Conservation (phyloP, 2,329 filamentous ascomycete species). For the Pestalotiopsis sp. region DNA sequence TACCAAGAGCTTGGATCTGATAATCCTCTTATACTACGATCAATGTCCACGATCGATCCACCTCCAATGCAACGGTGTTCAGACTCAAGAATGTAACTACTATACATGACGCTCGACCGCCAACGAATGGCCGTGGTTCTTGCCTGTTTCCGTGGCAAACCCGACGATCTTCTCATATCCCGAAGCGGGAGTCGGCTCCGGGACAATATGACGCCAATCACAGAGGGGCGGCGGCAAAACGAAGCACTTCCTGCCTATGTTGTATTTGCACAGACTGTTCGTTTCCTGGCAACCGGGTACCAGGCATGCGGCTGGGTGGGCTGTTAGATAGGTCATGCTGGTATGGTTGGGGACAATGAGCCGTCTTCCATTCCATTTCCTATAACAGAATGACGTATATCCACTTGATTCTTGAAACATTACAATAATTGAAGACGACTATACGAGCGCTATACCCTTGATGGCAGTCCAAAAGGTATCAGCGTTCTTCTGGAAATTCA, state of each 20-base stretch:
- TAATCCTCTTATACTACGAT: not conserved
- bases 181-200: not conserved
- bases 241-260: not conserved
- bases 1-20: not conserved
- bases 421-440: too few relatives aligned
- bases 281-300: not conserved
- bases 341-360: too few relatives aligned
- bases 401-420: too few relatives aligned
- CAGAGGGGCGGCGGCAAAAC: not conserved
- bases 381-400: too few relatives aligned
- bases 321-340: too few relatives aligned
- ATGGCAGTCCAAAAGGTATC: too few relatives aligned
- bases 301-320: too few relatives aligned
- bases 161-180: not conserved
- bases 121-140: not conserved
- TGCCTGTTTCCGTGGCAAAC: not conserved
- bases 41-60: not conserved
- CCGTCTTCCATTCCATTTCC: too few relatives aligned
- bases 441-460: too few relatives aligned
- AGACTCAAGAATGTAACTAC: not conserved
- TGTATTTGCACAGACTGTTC: not conserved
- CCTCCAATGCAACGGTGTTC: not conserved
- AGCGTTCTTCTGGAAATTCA: too few relatives aligned
- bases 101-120: not conserved
- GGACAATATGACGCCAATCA: not conserved